Base-by-base conservation (phyloP, 345 rosid species). In the Boechera retrofracta region DNA sequence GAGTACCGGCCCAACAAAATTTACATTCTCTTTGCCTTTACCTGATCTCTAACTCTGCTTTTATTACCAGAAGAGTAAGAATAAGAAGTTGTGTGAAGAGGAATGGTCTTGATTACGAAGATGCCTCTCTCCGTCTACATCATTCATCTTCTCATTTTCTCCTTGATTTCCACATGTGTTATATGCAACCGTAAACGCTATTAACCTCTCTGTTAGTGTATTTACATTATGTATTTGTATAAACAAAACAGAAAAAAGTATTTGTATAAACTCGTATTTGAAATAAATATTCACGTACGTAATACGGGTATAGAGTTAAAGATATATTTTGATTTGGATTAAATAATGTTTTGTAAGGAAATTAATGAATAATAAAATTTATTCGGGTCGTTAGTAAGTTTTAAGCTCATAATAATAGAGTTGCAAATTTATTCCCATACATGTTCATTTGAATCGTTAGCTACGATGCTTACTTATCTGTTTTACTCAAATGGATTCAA, bases 131-230 rank as follows among this genome's bases (percentile, higher is more conserved):
- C 44, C 18, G 53, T 73, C 52, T 67, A 38, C 64, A 61, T 78
- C 59, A 26, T 58, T 5, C 64, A 42, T 52, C 74, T 78, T 53
- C 69, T 73, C 39, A 16, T 72, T 5, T 45, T 78, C 64, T 73
- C 69, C 52, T 53, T 67, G 41, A 56, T 59, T 42, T 67, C 69
- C 21, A 38, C 73, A 39, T 29, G 18, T 48, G 81, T 72, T 58
- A 21, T 66, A 41, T 73, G 70, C 78, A 73, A 78, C 69, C 64
- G 69, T 64, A 44, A 16, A 29, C 18, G 4, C 47, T 12, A 55
- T 64, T 16, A 7, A 5, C 5, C 11, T 69, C 28, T 33, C 52
- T 4, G 21, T 21, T 16, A 29, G 44, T 59, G 55, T 45, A 35
- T 41, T 4, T 44, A 10, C 33, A 21, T 35, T 64, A 55, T 45